phyloP scores from a whole-genome alignment of 805 yeast species.

The Candida sanyiensis region DNA sequence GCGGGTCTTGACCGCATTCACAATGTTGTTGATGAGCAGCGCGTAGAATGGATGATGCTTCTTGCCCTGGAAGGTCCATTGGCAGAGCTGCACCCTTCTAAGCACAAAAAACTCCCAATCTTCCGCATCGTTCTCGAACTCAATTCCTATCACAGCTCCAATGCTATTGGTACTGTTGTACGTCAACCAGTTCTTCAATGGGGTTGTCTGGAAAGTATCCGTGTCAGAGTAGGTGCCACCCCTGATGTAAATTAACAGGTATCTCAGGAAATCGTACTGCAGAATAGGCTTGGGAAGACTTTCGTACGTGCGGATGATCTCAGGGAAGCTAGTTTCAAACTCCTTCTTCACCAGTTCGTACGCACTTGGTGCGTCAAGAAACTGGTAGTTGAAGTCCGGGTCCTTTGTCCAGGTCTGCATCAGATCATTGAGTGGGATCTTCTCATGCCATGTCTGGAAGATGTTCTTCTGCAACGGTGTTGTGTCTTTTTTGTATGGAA shows the following conservation, averaged over 20 bases:
- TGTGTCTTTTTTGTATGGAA: constrained; percentile 8
- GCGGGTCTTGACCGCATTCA: constrained; percentile 42
- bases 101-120: constrained; percentile 48
- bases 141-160: constrained; percentile 51
- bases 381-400: constrained; percentile 14
- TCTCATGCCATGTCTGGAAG: constrained; percentile 25
- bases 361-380: constrained; percentile 25
- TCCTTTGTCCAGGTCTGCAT: constrained; percentile 11
- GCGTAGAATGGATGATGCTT: constrained; percentile 57
- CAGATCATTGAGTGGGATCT: neutral
- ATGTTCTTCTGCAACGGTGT: constrained; percentile 24
- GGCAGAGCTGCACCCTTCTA: constrained; percentile 55
- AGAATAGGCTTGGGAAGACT: constrained; percentile 47
- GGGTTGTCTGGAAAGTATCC: constrained; percentile 45
- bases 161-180: constrained; percentile 29
- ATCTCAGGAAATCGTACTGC: constrained; percentile 50
- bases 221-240: constrained; percentile 62
- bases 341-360: neutral
- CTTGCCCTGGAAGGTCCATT: constrained; percentile 54
- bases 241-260: constrained; percentile 41
- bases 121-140: constrained; percentile 45
- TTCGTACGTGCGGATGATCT: constrained; percentile 44
- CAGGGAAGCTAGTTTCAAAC: constrained; percentile 32
- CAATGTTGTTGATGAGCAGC: constrained; percentile 47
- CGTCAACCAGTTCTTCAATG: constrained; percentile 55